phyloP scores from a whole-genome alignment of 2,329 filamentous ascomycete genomes.

The Rhynchosporium agropyri region DNA sequence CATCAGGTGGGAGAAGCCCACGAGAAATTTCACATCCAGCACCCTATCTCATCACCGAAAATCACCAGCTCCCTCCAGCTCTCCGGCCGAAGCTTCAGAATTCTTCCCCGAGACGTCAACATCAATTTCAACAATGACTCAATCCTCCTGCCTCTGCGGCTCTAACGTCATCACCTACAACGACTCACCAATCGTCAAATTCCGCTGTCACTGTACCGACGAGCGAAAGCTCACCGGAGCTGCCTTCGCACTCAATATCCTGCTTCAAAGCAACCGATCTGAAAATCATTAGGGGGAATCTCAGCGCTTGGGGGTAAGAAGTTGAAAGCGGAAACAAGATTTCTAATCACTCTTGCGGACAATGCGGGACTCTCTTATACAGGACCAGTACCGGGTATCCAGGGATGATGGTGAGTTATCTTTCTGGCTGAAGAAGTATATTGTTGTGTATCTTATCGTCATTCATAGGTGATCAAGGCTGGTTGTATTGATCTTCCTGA shows the following conservation, averaged over 20 bases:
- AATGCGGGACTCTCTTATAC: constrained; percentile 22
- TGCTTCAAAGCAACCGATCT: constrained; percentile 21
- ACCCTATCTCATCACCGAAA: background rate
- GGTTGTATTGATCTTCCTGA: constrained; percentile 31
- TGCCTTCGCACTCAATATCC: constrained; percentile 33
- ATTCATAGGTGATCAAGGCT: constrained; percentile 26
- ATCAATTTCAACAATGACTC: constrained; percentile 20
- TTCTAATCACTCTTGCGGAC: constrained; percentile 25
- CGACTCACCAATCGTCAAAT: constrained; percentile 26
- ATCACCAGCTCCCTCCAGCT: no score
- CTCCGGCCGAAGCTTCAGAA: background rate
- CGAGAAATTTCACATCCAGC: background rate
- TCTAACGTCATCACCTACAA: constrained; percentile 29
- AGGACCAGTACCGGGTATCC: constrained; percentile 4
- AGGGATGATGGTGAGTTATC: background rate
- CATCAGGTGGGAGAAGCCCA: background rate
- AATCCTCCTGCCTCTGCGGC: constrained; percentile 33
- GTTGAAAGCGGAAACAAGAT: constrained; percentile 31
- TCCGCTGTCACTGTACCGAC: constrained; percentile 34
- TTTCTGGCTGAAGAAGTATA: background rate
- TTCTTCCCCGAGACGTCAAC: background rate
- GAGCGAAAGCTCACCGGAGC: constrained; percentile 35
- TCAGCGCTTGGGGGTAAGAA: constrained; percentile 25
- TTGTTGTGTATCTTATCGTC: background rate
- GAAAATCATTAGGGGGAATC: constrained; percentile 26